phyloP scores from a whole-genome alignment of 306 rosid genomes.

The Trifolium fragiferum region DNA sequence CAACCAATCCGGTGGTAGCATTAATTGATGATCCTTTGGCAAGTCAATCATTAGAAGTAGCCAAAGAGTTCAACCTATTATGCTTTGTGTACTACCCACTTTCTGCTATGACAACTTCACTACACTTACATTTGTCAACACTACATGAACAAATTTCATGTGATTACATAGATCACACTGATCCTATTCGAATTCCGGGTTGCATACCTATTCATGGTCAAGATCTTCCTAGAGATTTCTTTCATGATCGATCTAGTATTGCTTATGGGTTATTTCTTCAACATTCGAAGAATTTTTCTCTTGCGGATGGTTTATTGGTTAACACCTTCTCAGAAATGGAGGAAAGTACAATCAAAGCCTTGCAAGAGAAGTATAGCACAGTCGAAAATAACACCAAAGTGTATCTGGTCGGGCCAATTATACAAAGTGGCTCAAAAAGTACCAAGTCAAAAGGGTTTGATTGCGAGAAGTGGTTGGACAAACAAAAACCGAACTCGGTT shows the following conservation, averaged over 20 bases:
- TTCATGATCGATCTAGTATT: not conserved
- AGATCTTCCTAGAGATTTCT: not conserved
- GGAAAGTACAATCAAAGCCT: not conserved
- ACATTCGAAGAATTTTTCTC: not conserved
- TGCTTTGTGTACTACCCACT: not conserved
- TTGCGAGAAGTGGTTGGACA: constrained; percentile 34
- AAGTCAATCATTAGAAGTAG: not conserved
- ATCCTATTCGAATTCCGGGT: not conserved
- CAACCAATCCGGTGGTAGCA: not conserved
- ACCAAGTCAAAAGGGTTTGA: not conserved
- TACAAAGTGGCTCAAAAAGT: not conserved
- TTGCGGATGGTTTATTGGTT: not conserved
- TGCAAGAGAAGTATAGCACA: not conserved
- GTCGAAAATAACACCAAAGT: not conserved
- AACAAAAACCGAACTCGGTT: constrained; percentile 32
- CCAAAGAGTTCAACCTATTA: not conserved
- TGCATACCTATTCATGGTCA: not conserved
- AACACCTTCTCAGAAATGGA: not conserved
- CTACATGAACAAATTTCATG: not conserved
- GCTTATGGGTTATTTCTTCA: not conserved
- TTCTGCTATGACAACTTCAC: not conserved
- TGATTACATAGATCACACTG: not conserved
- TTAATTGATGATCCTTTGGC: not conserved
- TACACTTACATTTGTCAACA: not conserved
- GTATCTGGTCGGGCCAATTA: not conserved